Percentiles rank a stretch among this genome's conserved stretches.
These are phyloP conservation scores for Pyrus hybrid DNA, from an alignment of 331 rosid species.

Conservation along the genomic window DNA sequence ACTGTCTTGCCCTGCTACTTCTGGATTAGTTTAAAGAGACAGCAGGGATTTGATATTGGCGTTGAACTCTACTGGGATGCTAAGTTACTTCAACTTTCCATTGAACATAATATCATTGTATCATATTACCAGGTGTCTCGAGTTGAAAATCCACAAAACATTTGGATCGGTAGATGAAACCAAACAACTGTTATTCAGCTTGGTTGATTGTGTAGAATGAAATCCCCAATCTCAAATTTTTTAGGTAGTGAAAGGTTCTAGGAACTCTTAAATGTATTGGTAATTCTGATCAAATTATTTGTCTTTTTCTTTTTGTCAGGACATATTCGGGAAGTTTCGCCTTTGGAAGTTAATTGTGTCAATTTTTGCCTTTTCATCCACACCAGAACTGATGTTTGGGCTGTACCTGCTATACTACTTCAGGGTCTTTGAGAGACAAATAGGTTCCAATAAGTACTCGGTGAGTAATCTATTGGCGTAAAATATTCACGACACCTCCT, in stretches of 20 bases:
- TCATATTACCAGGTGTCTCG: not conserved
- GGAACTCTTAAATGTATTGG: not conserved
- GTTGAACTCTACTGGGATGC: not conserved
- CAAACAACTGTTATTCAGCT: not conserved
- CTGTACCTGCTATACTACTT: slow-evolving; percentile 84
- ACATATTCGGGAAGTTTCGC: slow-evolving; percentile 68
- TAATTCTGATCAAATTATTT: not conserved
- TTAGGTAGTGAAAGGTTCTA: not conserved
- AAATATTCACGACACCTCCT: not conserved
- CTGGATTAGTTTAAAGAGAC: not conserved
- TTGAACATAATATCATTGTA: not conserved
- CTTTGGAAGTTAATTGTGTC: slow-evolving; percentile 74
- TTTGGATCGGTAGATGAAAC: not conserved
- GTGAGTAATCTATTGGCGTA: slow-evolving; percentile 35
- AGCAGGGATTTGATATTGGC: not conserved
- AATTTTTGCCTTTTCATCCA: slow-evolving; percentile 72
- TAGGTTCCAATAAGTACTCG: slow-evolving; percentile 87
- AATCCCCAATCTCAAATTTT: not conserved
- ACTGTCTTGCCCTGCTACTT: not conserved
- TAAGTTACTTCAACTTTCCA: not conserved
- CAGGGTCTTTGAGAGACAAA: slow-evolving; percentile 98
- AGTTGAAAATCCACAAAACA: not conserved
- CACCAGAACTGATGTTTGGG: slow-evolving; percentile 95
- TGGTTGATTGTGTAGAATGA: not conserved
- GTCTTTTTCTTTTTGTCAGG: slow-evolving; percentile 39